phyloP scores from a whole-genome alignment of 1,139 yeast species.

The Kodamaea ohmeri region DNA sequence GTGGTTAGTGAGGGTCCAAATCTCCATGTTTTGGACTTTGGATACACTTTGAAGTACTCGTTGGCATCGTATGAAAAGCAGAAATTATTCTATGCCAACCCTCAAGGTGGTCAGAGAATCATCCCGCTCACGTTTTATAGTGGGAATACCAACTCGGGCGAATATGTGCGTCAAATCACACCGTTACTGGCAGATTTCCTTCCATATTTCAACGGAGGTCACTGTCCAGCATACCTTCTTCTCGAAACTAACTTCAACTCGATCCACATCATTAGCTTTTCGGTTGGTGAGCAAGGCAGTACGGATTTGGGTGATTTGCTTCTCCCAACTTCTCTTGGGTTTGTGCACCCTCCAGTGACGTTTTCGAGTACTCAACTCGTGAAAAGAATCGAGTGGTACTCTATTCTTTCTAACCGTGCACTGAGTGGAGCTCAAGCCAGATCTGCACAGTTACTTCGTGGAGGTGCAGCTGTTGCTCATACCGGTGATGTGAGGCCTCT shows the following conservation, averaged over 20 bases:
- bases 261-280: constrained; percentile 26
- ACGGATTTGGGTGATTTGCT: constrained; percentile 55
- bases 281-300: constrained; percentile 41
- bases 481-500: constrained; percentile 38
- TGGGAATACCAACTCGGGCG: constrained; percentile 17
- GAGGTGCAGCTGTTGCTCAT: constrained; percentile 68
- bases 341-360: constrained; percentile 76
- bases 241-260: constrained; percentile 58
- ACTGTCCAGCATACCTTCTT: constrained; percentile 61
- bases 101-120: constrained; percentile 45
- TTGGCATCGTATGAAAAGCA: constrained; percentile 81
- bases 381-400: constrained; percentile 69
- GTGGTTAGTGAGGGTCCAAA: constrained; percentile 72
- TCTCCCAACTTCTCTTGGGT: constrained; percentile 76
- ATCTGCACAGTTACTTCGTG: constrained; percentile 49
- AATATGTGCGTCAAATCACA: constrained; percentile 26
- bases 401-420: constrained; percentile 52
- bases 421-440: constrained; percentile 41
- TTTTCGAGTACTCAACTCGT: constrained; percentile 53
- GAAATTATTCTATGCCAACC: constrained; percentile 70
- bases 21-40: constrained; percentile 69
- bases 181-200: constrained; percentile 34
- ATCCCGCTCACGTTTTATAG: constrained; percentile 27
- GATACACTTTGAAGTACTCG: constrained; percentile 74
- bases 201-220: constrained; percentile 71